A percentile compares a stretch with the other conserved stretches of the same genome.
These are phyloP conservation scores for Xylaria sp. DNA, from an alignment of 495 filamentous ascomycete species.

Conservation along the genomic window DNA sequence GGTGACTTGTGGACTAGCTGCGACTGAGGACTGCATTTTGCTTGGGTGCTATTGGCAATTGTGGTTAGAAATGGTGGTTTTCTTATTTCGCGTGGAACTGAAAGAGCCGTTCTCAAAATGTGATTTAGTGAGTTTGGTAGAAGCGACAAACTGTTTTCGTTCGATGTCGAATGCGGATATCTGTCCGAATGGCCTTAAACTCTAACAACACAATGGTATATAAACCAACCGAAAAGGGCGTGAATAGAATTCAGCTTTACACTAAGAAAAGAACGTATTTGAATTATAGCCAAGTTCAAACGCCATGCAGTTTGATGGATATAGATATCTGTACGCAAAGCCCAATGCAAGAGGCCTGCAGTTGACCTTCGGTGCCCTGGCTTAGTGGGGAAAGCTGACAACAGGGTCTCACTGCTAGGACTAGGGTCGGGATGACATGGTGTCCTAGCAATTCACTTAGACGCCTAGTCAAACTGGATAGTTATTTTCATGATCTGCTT, in stretches of 20 bases:
- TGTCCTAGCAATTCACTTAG: neutral
- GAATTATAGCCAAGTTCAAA: neutral
- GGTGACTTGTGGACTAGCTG: neutral
- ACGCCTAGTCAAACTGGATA: neutral
- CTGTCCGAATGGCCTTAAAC: neutral
- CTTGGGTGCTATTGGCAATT: neutral
- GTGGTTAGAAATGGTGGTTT: neutral
- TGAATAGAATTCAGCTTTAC: neutral
- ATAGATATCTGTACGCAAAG: neutral
- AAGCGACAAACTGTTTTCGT: neutral
- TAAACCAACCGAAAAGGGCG: neutral
- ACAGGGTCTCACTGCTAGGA: neutral
- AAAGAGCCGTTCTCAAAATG: neutral
- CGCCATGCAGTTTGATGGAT: neutral
- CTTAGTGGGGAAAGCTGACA: neutral
- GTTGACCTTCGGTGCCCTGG: neutral
- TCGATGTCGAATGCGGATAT: neutral
- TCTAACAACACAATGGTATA: neutral
- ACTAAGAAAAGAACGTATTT: slow-evolving; percentile 12
- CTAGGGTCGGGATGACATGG: neutral
- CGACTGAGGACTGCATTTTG: slow-evolving; percentile 10
- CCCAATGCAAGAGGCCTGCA: neutral
- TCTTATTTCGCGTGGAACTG: neutral
- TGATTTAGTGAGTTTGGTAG: neutral
- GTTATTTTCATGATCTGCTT: neutral